phyloP scores from a whole-genome alignment of 2,329 filamentous ascomycete species.

The Trichoderma sp. region DNA sequence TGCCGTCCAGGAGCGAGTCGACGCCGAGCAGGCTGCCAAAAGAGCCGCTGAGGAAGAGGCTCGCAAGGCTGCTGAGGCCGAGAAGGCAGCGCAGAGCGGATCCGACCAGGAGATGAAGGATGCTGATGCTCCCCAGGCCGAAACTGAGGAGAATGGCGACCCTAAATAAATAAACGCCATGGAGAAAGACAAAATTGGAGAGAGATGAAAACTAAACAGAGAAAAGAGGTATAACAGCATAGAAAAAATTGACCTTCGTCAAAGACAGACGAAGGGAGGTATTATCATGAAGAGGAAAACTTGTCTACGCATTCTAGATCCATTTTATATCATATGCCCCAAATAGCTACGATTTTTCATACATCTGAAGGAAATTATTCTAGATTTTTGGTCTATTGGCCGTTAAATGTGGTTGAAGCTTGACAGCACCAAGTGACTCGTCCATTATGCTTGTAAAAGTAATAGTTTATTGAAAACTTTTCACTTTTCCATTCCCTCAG shows the following conservation, averaged over 20 bases:
- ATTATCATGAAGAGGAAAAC: slow-evolving; percentile 14
- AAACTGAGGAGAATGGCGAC: slow-evolving; percentile 51
- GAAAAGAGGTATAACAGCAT: slow-evolving; percentile 15
- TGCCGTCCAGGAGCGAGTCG: slow-evolving; percentile 73
- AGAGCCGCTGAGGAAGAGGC: slow-evolving; percentile 63
- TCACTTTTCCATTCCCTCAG: neutral
- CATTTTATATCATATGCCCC: slow-evolving; percentile 18
- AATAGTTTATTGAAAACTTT: neutral
- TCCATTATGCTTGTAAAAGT: neutral
- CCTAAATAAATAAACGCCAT: slow-evolving; percentile 42
- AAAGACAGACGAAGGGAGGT: slow-evolving; percentile 13
- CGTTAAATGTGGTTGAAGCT: neutral
- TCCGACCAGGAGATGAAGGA: slow-evolving; percentile 69
- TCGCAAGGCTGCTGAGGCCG: slow-evolving; percentile 56
- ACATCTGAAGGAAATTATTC: neutral
- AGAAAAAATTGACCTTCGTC: slow-evolving; percentile 11
- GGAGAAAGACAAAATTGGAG: neutral
- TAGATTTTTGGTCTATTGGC: neutral
- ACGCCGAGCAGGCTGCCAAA: slow-evolving; percentile 78
- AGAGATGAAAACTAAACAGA: neutral
- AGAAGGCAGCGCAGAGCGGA: slow-evolving; percentile 52
- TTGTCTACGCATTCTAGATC: slow-evolving; percentile 21
- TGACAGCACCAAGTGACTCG: neutral
- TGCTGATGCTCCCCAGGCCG: slow-evolving; percentile 57
- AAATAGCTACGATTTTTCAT: slow-evolving; percentile 18